These are phyloP conservation scores for Pyrenula massariospora DNA, from an alignment of 495 filamentous ascomycete species.

Conservation along the genomic window DNA sequence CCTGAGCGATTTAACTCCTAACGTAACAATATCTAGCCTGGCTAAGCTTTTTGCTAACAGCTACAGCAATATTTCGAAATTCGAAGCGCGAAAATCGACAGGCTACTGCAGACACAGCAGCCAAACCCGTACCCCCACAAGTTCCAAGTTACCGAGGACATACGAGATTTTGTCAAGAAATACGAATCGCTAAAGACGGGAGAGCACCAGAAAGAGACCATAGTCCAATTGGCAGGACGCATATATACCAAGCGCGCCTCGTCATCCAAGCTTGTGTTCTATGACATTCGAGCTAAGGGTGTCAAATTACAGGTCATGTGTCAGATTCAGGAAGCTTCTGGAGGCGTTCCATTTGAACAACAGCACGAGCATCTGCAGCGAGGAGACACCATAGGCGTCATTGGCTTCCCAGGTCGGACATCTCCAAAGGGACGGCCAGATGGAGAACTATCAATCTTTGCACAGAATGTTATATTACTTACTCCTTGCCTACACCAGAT, in stretches of 20 bases:
- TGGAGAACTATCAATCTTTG: conserved; percentile 91
- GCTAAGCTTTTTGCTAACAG: neutral
- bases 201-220: conserved; percentile 60
- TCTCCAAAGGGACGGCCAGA: conserved; percentile 76
- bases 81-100: conserved; percentile 71
- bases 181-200: conserved; percentile 73
- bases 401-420: conserved; percentile 81
- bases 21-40: conserved; percentile 40
- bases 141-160: conserved; percentile 74
- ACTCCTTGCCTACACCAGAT: conserved; percentile 90
- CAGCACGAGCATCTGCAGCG: conserved; percentile 85
- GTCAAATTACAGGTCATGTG: conserved; percentile 85
- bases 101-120: conserved; percentile 66
- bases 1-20: conserved; percentile 78
- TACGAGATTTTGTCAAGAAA: conserved; percentile 63
- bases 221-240: conserved; percentile 57
- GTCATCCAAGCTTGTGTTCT: conserved; percentile 82
- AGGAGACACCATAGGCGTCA: conserved; percentile 84
- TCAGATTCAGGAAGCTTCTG: conserved; percentile 60
- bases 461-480: conserved; percentile 69
- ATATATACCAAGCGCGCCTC: conserved; percentile 81
- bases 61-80: conserved; percentile 97
- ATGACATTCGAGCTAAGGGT: conserved; percentile 78
- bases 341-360: conserved; percentile 55
- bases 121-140: conserved; percentile 96